phyloP scores from a whole-genome alignment of 75 land plant species.

The Picea sitchensis region DNA sequence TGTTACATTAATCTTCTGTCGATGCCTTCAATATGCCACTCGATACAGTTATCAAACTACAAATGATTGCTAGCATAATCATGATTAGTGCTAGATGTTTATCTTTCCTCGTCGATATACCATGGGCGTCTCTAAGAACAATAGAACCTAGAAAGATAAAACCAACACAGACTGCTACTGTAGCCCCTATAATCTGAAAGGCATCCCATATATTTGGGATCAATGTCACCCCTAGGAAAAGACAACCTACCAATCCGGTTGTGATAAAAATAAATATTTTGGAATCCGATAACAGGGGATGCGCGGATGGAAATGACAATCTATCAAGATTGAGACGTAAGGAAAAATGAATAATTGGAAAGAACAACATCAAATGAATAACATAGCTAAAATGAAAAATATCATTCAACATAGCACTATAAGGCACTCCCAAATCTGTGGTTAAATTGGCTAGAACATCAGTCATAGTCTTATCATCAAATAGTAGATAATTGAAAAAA shows the following conservation, averaged over 20 bases:
- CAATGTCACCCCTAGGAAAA: slow-evolving; percentile 28
- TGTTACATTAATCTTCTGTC: too few species aligned
- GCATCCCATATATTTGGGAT: slow-evolving; percentile 41
- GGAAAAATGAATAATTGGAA: too few species aligned
- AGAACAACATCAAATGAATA: slow-evolving; percentile 26
- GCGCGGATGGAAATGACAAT: slow-evolving; percentile 26
- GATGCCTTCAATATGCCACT: slow-evolving; percentile 6
- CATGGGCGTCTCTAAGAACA: slow-evolving; percentile 26
- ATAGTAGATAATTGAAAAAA: neutral
- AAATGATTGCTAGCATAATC: slow-evolving; percentile 39
- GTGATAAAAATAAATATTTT: slow-evolving; percentile 26
- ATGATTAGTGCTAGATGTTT: slow-evolving; percentile 31
- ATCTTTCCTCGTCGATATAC: slow-evolving; percentile 27
- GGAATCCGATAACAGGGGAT: slow-evolving; percentile 23
- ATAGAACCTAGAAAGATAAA: slow-evolving; percentile 41
- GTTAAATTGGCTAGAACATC: slow-evolving; percentile 41
- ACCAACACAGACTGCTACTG: slow-evolving; percentile 8
- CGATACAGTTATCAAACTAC: slow-evolving; percentile 20
- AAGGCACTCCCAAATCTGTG: slow-evolving; percentile 28
- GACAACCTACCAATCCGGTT: slow-evolving; percentile 12
- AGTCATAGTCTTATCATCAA: slow-evolving; percentile 24
- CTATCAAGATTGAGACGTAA: slow-evolving; percentile 30
- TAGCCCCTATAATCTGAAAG: slow-evolving; percentile 47
- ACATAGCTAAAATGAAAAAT: slow-evolving; percentile 43
- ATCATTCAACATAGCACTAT: slow-evolving; percentile 9